Evolutionary conservation across 768 basidiomycete species (phyloP), one percentile per base, ranked within the genome.

Genomic region (Cantharellus cinnabarinus): DNA sequence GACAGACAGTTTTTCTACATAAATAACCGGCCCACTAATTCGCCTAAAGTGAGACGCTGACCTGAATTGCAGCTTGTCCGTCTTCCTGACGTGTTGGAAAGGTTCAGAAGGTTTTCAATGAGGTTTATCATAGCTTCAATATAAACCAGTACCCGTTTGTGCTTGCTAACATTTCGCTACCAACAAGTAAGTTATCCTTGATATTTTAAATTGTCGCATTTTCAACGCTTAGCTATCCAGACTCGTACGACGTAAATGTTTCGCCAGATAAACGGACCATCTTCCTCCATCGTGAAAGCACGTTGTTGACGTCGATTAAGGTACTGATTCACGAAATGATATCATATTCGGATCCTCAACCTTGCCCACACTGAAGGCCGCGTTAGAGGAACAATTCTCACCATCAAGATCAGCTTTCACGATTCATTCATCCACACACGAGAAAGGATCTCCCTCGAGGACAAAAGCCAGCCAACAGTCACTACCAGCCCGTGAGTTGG

Each of bases 251-350:
- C 66, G 81, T 99, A 66, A 99, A 99, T 62, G 86, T 98, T 61
- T 88, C 82, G 62, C 94, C 95, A 0, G 95, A 98, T 72, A 99
- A 98, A 67, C 77, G 94, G n/a, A 93, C 89, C 0, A 85, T 98
- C 42, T 82, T 95, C 56, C 66, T 99, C 5, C 90, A 97, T 64
- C 82, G 82, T 67, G 94, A 99, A 68, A 75, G 74, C 5, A 84
- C 83, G 61, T 70, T 99, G 15, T 75, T 98, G 0, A 70, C 77
- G 2, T 79, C 82, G 0, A 74, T 98, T 44, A 91, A 87, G 73
- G 89, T 89, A 52, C 41, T 58, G 5, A 35, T 42, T 58, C 20
- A 29, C 20, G 20, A 29, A 29, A 29, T 29, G 20, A 29, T 29
- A 29, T 29, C 20, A 29, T 29, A 29, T 29, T 29, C 20, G 20